These are phyloP conservation scores for Cladorrhinum samala DNA, from an alignment of 495 filamentous ascomycete species.

Conservation along the genomic window DNA sequence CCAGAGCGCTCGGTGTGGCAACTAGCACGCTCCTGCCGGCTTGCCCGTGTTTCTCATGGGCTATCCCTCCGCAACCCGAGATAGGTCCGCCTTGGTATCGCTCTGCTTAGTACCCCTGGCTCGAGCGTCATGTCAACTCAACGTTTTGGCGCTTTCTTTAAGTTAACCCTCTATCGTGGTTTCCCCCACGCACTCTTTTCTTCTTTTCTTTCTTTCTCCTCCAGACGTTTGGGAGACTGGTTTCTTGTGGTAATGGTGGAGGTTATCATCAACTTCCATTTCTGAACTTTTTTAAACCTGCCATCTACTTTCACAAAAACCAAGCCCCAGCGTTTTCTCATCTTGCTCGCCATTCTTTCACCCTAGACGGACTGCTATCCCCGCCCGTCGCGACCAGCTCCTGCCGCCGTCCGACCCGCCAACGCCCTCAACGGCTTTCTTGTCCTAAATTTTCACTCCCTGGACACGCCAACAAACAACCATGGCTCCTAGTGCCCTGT, in stretches of 20 bases:
- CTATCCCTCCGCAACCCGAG: neutral
- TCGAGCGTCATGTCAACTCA: neutral
- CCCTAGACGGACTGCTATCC: too few relatives aligned
- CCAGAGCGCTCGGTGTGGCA: neutral
- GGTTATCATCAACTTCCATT: neutral
- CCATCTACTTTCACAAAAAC: too few relatives aligned
- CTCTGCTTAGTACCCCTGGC: neutral
- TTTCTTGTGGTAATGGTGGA: neutral
- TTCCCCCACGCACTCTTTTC: neutral
- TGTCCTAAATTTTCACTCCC: too few relatives aligned
- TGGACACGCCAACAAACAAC: neutral
- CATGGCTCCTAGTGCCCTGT: neutral
- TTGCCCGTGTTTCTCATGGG: neutral
- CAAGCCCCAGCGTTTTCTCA: neutral
- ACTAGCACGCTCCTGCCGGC: neutral
- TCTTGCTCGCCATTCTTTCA: too few relatives aligned
- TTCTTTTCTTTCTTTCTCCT: neutral
- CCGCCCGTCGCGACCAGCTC: too few relatives aligned
- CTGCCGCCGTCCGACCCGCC: too few relatives aligned
- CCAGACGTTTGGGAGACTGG: neutral
- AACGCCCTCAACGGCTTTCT: too few relatives aligned
- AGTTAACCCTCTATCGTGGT: neutral
- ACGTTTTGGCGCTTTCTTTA: neutral
- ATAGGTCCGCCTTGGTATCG: neutral
- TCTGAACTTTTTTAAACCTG: too few relatives aligned